Evolutionary conservation across 345 rosid species (phyloP).

Genomic region (Gossypium anomalum): DNA sequence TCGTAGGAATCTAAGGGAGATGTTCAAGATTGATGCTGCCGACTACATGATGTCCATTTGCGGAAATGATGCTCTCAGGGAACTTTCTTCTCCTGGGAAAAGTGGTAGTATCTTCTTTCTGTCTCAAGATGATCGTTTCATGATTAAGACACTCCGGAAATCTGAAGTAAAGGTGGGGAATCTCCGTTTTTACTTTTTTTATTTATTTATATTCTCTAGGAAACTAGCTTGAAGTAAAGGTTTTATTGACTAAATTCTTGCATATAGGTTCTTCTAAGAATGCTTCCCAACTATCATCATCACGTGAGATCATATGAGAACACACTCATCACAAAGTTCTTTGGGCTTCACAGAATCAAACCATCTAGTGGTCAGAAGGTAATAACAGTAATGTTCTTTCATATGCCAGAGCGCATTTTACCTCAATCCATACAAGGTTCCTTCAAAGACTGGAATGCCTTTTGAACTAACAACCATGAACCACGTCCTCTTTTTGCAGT

Average conservation of each 20-base stretch:
- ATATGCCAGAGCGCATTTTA: neutral
- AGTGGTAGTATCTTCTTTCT: constrained; percentile 94
- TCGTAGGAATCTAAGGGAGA: constrained; percentile 84
- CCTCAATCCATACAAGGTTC: constrained; percentile 9
- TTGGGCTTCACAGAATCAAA: constrained; percentile 98
- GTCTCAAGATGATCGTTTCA: constrained; percentile 96
- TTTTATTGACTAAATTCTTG: constrained; percentile 25
- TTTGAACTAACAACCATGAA: constrained; percentile 24
- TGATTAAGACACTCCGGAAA: constrained; percentile 97
- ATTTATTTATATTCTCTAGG: constrained; percentile 10
- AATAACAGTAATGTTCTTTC: constrained; percentile 3
- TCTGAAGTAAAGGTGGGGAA: constrained; percentile 88
- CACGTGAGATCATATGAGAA: constrained; percentile 89
- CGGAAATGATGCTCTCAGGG: constrained; percentile 94
- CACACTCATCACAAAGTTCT: constrained; percentile 93
- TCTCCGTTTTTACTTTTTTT: constrained; percentile 11
- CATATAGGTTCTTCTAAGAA: constrained; percentile 80
- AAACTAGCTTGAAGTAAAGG: neutral
- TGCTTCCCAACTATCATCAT: constrained; percentile 92
- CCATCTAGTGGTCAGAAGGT: constrained; percentile 99
- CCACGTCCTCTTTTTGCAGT: constrained; percentile 45
- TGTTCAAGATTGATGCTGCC: constrained; percentile 98
- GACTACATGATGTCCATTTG: constrained; percentile 99
- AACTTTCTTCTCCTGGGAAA: constrained; percentile 98
- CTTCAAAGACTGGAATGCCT: constrained; percentile 5